These are phyloP conservation scores for Phyllosticta citriasiana DNA, from an alignment of 2,329 filamentous ascomycete species.

Conservation along the genomic window DNA sequence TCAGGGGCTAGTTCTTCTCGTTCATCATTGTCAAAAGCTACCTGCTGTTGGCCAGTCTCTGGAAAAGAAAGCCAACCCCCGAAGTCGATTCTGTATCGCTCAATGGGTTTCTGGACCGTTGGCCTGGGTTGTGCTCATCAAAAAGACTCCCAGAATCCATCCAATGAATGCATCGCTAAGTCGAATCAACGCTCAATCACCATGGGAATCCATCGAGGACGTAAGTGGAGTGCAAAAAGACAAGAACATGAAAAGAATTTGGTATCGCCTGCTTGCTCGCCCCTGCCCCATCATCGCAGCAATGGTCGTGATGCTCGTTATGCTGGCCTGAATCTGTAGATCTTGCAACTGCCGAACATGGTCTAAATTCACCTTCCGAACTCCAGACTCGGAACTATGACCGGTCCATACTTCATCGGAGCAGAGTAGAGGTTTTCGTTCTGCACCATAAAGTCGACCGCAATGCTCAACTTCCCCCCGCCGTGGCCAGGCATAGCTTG, in stretches of 20 bases:
- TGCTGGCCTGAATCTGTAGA: neutral
- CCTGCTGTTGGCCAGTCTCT: neutral
- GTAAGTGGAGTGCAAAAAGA: neutral
- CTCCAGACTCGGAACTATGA: slow-evolving; percentile 69
- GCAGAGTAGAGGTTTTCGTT: slow-evolving; percentile 70
- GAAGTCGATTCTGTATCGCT: neutral
- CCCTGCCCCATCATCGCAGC: neutral
- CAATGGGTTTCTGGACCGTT: neutral
- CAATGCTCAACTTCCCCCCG: slow-evolving; percentile 59
- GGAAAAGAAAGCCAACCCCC: neutral
- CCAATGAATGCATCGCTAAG: slow-evolving; percentile 3
- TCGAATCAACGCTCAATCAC: neutral
- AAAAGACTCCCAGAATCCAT: neutral
- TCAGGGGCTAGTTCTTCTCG: neutral
- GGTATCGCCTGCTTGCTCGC: neutral
- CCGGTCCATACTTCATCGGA: slow-evolving; percentile 92
- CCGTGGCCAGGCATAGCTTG: slow-evolving; percentile 29
- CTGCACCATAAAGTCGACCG: slow-evolving; percentile 95
- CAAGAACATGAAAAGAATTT: neutral
- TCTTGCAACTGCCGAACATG: neutral
- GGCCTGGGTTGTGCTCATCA: neutral
- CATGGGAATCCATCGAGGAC: neutral
- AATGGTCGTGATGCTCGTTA: neutral
- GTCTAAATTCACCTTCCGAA: slow-evolving; percentile 34
- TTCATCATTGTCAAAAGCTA: neutral